Evolutionary conservation across 2,329 filamentous ascomycete species (phyloP).

Genomic region (Venturia effusa): DNA sequence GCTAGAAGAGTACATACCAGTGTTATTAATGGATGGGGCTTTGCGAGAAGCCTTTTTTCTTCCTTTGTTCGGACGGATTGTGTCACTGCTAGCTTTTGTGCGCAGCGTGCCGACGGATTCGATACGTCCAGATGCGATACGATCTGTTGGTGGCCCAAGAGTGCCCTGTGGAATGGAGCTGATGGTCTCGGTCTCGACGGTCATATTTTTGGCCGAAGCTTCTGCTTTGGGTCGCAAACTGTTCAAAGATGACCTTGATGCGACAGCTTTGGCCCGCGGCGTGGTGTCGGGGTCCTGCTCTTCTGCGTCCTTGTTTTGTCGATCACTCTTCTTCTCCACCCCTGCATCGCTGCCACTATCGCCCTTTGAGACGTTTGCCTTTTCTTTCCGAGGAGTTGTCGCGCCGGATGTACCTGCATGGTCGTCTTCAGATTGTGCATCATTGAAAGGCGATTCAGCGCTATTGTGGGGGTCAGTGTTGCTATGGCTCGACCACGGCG

Average conservation of each 20-base stretch:
- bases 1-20: conserved; percentile 47
- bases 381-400: background rate
- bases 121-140: conserved; percentile 46
- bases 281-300: conserved; percentile 12
- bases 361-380: background rate
- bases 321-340: conserved; percentile 40
- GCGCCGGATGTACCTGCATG: background rate
- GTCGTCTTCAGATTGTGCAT: conserved; percentile 1
- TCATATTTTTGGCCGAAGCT: conserved; percentile 81
- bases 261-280: conserved; percentile 22
- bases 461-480: conserved; percentile 12
- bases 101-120: conserved; percentile 64
- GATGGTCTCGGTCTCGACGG: conserved; percentile 93
- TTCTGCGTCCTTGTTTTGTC: conserved; percentile 22
- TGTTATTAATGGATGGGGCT: conserved; percentile 56
- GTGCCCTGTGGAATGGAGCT: conserved; percentile 78
- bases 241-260: conserved; percentile 50
- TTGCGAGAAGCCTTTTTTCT: conserved; percentile 74
- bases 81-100: conserved; percentile 86
- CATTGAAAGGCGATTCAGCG: background rate
- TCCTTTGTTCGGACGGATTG: conserved; percentile 87
- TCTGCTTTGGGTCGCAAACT: conserved; percentile 59
- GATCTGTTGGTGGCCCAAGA: conserved; percentile 51
- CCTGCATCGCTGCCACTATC: conserved; percentile 51
- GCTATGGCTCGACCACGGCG: background rate